Evolutionary conservation across 345 rosid species (phyloP), one percentile per base, ranked within the genome.

Genomic region (Ailanthus altissimus): DNA sequence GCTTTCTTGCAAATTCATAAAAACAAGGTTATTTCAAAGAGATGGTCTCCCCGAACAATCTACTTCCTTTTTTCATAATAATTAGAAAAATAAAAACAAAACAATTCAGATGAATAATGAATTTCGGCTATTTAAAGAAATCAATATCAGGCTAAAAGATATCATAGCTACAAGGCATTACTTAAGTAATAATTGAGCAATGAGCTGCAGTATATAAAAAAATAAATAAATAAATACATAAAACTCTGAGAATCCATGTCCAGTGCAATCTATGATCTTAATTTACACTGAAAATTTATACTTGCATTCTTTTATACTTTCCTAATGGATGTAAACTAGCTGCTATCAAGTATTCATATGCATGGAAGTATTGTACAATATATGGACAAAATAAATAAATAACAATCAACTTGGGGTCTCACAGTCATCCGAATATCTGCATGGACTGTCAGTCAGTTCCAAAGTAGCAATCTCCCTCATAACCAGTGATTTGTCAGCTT

Each of bases 401-500:
- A 60, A 49, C 6, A 26, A 62, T 74, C 45, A 49, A 74, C 58
- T 46, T 47, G 57, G 54, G 46, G 42, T 46, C 46, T 73, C 59
- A 49, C 47, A 32, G n/a, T 74, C 59, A 46, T 74, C 28, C 5
- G 46, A 46, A 32, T 49, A 53, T 6, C 45, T 16, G 59, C 45
- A 20, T 61, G 46, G 68, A n/a, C 14, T 10, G 32, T 74, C 69
- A 18, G 36, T 45, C 59, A 15, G 46, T 28, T 61, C 77, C 68
- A 61, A 47, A 63, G 16, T 61, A 45, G 57, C 69, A 61, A 74
- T 74, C 59, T 74, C 77, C 11, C 28, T 12, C 47, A 74, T 46
- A 32, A 61, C 58, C 5, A 61, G 59, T 8, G 69, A 28, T 32
- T 74, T 74, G 69, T 74, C 77, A 0, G 77, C 32, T 74, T 74